A percentile compares a stretch with the other conserved stretches of the same genome.
Evolutionary conservation across 306 rosid genomes (phyloP).

Genomic region (Heteromeles arbutifolia): DNA sequence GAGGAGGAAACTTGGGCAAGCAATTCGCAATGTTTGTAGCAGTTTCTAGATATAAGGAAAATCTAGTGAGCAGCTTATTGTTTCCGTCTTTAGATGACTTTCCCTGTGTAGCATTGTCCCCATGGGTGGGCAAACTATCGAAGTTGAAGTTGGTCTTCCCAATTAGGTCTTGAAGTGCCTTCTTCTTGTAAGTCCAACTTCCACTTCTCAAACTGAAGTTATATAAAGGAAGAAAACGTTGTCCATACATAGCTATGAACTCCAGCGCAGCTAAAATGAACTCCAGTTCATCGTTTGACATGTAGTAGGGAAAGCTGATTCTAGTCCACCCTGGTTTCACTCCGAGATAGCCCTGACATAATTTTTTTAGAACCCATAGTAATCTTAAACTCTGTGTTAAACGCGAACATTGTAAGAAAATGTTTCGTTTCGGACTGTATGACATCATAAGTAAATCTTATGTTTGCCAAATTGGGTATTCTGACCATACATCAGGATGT

Average conservation of each 20-base stretch:
- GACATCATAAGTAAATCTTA: neutral
- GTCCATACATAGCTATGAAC: slow-evolving; percentile 71
- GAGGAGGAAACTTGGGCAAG: slow-evolving; percentile 58
- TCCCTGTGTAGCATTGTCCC: neutral
- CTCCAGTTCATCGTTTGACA: slow-evolving; percentile 64
- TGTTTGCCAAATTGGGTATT: neutral
- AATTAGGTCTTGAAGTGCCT: slow-evolving; percentile 29
- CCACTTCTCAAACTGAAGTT: slow-evolving; percentile 51
- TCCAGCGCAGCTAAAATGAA: slow-evolving; percentile 63
- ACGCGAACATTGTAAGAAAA: neutral
- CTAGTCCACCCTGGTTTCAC: slow-evolving; percentile 86
- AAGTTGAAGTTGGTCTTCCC: neutral
- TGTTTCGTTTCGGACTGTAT: neutral
- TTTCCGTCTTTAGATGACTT: neutral
- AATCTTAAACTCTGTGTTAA: neutral
- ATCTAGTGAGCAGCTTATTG: neutral
- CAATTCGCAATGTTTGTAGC: slow-evolving; percentile 43
- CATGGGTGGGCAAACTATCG: neutral
- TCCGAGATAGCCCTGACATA: slow-evolving; percentile 59
- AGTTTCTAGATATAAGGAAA: slow-evolving; percentile 25
- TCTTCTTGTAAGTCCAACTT: slow-evolving; percentile 50
- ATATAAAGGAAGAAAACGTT: slow-evolving; percentile 62
- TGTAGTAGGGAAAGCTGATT: slow-evolving; percentile 82
- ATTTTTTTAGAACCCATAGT: no score
- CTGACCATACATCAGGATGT: neutral